Conservation (phyloP, 2,329 filamentous ascomycete genomes). For the Sclerotinia minor region DNA sequence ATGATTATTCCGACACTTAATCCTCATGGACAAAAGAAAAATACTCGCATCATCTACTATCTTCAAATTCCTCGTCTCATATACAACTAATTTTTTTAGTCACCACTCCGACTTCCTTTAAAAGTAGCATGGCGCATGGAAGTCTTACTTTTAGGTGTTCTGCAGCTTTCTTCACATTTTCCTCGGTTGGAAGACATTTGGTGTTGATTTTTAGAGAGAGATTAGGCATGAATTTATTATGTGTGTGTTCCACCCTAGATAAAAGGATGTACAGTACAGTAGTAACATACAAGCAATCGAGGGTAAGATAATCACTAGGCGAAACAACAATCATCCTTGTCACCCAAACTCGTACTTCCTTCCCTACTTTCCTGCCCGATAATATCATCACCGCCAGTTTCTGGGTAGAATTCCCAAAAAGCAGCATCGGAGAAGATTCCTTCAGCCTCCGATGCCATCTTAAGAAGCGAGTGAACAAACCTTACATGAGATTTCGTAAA, state of each 20-base stretch:
- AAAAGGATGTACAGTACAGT: background rate
- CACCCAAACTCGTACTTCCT: background rate
- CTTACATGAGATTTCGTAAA: no score
- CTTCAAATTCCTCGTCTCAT: background rate
- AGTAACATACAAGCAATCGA: background rate
- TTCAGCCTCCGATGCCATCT: background rate
- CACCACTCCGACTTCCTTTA: background rate
- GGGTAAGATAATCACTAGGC: background rate
- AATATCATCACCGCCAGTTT: background rate
- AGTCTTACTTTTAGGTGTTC: background rate
- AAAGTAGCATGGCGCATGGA: background rate
- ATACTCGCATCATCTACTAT: background rate
- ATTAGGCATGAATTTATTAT: background rate
- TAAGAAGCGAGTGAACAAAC: background rate
- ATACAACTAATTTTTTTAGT: background rate
- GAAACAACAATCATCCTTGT: background rate
- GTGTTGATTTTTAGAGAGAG: background rate
- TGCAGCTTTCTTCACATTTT: background rate
- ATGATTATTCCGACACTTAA: background rate
- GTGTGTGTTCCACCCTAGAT: background rate
- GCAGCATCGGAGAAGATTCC: background rate
- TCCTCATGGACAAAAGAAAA: background rate
- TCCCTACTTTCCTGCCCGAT: background rate
- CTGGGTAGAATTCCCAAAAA: background rate
- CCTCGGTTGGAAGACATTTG: no score